These are phyloP conservation scores for Asterionellopsis glacialis DNA, from an alignment of 108 stramenopile species.

Conservation along the genomic window DNA sequence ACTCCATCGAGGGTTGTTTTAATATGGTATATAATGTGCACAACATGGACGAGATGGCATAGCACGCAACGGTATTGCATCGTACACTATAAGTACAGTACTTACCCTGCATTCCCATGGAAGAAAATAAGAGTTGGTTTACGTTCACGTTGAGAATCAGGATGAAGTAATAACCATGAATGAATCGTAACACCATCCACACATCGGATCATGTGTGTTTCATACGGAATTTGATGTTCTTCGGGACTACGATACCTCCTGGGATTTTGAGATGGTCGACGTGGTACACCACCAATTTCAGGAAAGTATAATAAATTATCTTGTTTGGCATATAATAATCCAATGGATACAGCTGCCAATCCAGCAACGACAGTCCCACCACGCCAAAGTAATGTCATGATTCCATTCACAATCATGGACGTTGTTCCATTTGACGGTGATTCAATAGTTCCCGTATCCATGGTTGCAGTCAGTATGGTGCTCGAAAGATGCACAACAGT, in stretches of 20 bases:
- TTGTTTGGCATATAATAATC: constrained; percentile 62
- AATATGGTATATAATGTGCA: no score
- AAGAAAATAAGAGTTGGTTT: constrained; percentile 90
- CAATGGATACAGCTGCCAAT: constrained; percentile 30
- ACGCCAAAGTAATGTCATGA: constrained; percentile 2
- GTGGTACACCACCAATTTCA: constrained; percentile 61
- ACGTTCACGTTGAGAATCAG: constrained; percentile 16
- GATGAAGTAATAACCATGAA: constrained; percentile 82
- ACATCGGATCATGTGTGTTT: constrained; percentile 52
- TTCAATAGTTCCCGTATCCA: no score
- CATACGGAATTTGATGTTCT: constrained; percentile 58
- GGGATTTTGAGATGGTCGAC: constrained; percentile 58
- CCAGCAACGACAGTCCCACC: constrained; percentile 17
- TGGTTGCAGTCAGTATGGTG: no score
- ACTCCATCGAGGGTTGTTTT: no score
- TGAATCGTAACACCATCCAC: constrained; percentile 67
- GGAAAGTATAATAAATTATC: constrained; percentile 78
- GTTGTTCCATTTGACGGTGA: not conserved
- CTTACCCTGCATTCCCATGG: constrained; percentile 93
- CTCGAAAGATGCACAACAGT: no score
- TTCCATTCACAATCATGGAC: not conserved
- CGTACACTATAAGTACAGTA: no score
- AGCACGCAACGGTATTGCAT: no score
- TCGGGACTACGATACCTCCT: constrained; percentile 60
- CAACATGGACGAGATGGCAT: no score